These are phyloP conservation scores for Botrytis cinerea DNA, from an alignment of 2,329 filamentous ascomycete genomes.

Conservation along the genomic window DNA sequence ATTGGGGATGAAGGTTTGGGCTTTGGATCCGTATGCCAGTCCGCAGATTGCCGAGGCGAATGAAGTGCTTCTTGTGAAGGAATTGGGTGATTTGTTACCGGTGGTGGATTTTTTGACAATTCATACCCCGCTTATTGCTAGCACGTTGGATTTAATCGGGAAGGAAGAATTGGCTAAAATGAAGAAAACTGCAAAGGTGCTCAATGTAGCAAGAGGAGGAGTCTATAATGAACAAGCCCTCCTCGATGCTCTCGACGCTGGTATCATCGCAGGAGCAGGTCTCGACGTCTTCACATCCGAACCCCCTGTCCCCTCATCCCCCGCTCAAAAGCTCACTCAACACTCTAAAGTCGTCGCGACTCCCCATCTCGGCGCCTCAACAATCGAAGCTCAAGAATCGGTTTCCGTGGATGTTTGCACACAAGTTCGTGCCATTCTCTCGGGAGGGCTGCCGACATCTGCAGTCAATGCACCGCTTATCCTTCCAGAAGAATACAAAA, in stretches of 20 bases:
- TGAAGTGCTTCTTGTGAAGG: slow-evolving; percentile 63
- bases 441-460: slow-evolving; percentile 70
- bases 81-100: slow-evolving; percentile 62
- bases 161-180: slow-evolving; percentile 67
- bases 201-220: slow-evolving; percentile 79
- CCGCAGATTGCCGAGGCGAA: slow-evolving; percentile 68
- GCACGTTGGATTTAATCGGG: slow-evolving; percentile 72
- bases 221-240: slow-evolving; percentile 78
- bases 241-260: slow-evolving; percentile 67
- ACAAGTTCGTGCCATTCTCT: slow-evolving; percentile 73
- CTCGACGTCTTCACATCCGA: slow-evolving; percentile 80
- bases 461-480: slow-evolving; percentile 84
- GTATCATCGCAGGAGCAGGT: slow-evolving; percentile 73
- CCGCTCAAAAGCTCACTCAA: slow-evolving; percentile 62
- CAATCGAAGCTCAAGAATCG: slow-evolving; percentile 81
- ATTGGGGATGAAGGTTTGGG: slow-evolving; percentile 73
- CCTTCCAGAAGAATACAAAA: slow-evolving; percentile 76
- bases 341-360: slow-evolving; percentile 76
- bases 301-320: slow-evolving; percentile 61
- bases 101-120: slow-evolving; percentile 76
- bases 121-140: slow-evolving; percentile 77
- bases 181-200: slow-evolving; percentile 71
- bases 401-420: slow-evolving; percentile 81
- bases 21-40: slow-evolving; percentile 77
- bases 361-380: slow-evolving; percentile 78